phyloP scores from a whole-genome alignment of 192 early-diverging fungal species.

The Backusella australiensis region DNA sequence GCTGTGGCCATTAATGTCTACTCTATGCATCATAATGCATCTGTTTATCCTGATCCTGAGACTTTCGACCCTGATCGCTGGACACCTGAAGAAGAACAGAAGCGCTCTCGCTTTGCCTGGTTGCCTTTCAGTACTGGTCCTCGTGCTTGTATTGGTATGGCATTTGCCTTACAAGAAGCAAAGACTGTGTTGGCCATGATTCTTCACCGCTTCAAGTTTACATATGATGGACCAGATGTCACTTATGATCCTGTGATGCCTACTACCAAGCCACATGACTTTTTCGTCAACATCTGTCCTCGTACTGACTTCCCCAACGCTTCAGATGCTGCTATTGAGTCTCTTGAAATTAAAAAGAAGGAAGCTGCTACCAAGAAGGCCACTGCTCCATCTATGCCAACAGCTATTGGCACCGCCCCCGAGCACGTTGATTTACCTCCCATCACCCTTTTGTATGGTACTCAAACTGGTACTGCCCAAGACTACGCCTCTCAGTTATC shows the following conservation, averaged over 20 bases:
- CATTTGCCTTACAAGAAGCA: slow-evolving; percentile 57
- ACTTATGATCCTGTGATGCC: slow-evolving; percentile 26
- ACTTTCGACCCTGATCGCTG: slow-evolving; percentile 36
- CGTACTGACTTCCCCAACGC: slow-evolving; percentile 23
- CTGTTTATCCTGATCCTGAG: slow-evolving; percentile 24
- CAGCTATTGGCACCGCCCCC: neutral
- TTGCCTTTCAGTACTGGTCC: slow-evolving; percentile 37
- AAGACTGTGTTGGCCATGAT: slow-evolving; percentile 48
- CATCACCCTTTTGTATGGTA: slow-evolving; percentile 49
- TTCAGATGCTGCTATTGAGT: neutral
- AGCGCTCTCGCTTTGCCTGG: slow-evolving; percentile 26
- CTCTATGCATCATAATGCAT: slow-evolving; percentile 19
- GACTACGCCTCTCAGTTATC: slow-evolving; percentile 50
- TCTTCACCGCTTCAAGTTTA: slow-evolving; percentile 44
- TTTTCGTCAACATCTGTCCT: slow-evolving; percentile 30
- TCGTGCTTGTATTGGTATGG: slow-evolving; percentile 38
- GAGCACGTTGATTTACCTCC: slow-evolving; percentile 27
- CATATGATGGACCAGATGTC: slow-evolving; percentile 19
- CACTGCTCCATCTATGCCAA: neutral
- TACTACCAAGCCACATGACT: slow-evolving; percentile 37
- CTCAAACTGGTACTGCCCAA: slow-evolving; percentile 50
- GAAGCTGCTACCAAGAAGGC: neutral
- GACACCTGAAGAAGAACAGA: slow-evolving; percentile 27
- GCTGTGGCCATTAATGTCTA: neutral
- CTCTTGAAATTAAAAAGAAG: neutral